Evolutionary conservation across 441 rosid genomes (phyloP).

Genomic region (Brassica balearica): DNA sequence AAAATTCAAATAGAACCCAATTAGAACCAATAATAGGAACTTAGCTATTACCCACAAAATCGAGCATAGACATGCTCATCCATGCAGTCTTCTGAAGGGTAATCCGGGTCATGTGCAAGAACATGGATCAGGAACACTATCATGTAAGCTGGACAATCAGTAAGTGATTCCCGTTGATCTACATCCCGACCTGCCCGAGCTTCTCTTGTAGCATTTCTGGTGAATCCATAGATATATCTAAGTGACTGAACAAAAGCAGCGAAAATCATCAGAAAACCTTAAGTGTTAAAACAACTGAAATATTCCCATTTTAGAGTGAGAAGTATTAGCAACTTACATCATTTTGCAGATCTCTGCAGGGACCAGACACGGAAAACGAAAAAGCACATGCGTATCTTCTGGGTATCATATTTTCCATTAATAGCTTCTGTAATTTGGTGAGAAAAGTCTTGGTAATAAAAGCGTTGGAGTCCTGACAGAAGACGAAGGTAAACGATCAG

Average conservation of each 20-base stretch:
- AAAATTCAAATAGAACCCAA: slow-evolving; percentile 30
- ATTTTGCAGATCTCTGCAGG: slow-evolving; percentile 66
- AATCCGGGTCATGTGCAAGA: slow-evolving; percentile 78
- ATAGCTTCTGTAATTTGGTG: slow-evolving; percentile 65
- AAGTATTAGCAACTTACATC: slow-evolving; percentile 57
- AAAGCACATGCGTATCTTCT: slow-evolving; percentile 88
- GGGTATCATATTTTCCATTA: slow-evolving; percentile 73
- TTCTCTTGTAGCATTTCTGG: slow-evolving; percentile 62
- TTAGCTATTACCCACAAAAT: slow-evolving; percentile 65
- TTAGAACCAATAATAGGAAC: slow-evolving; percentile 27
- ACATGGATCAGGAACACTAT: slow-evolving; percentile 85
- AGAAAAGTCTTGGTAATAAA: slow-evolving; percentile 66
- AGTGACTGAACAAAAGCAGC: slow-evolving; percentile 54
- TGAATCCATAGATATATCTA: slow-evolving; percentile 75
- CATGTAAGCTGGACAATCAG: slow-evolving; percentile 74
- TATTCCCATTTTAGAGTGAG: slow-evolving; percentile 22
- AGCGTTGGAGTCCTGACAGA: slow-evolving; percentile 71
- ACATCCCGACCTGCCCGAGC: slow-evolving; percentile 50
- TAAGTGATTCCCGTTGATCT: slow-evolving; percentile 54
- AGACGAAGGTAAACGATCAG: slow-evolving; percentile 31
- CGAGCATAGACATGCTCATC: slow-evolving; percentile 73
- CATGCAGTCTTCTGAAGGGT: slow-evolving; percentile 73
- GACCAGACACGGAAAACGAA: slow-evolving; percentile 66
- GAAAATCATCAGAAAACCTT: slow-evolving; percentile 40
- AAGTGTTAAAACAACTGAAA: slow-evolving; percentile 26